Percentiles rank a stretch among this genome's conserved stretches.
Conservation (phyloP, 2,329 filamentous ascomycete species). For the Apiospora koreana region DNA sequence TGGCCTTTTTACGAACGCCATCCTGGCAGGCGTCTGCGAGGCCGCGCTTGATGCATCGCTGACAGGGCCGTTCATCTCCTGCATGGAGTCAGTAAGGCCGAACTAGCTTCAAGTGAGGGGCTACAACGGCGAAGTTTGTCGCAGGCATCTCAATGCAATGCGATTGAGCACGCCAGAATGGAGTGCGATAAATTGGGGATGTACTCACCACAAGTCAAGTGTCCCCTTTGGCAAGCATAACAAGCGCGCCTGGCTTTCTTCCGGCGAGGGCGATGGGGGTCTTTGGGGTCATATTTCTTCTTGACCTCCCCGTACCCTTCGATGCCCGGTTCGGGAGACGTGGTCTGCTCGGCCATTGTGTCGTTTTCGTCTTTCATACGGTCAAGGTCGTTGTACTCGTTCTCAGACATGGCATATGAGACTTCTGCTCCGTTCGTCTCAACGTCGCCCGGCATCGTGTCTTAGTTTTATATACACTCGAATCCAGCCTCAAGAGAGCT, state of each 20-base stretch:
- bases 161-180: neutral
- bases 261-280: conserved; percentile 82
- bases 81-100: conserved; percentile 16
- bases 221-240: conserved; percentile 94
- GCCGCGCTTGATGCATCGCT: conserved; percentile 90
- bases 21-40: conserved; percentile 92
- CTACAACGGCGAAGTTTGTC: neutral
- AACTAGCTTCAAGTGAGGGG: neutral
- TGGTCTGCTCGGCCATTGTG: conserved; percentile 52
- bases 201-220: conserved; percentile 94
- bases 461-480: conserved; percentile 51
- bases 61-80: conserved; percentile 95
- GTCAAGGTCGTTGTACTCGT: conserved; percentile 53
- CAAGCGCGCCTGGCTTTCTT: conserved; percentile 97
- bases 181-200: conserved; percentile 12
- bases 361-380: conserved; percentile 48
- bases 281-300: conserved; percentile 81
- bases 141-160: neutral
- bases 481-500: conserved; percentile 21
- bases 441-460: conserved; percentile 57
- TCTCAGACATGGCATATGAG: conserved; percentile 61
- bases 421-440: conserved; percentile 55
- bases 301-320: conserved; percentile 52
- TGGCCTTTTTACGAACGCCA: conserved; percentile 96
- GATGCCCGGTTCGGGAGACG: conserved; percentile 43